Evolutionary conservation across 805 yeast species (phyloP).

Genomic region (Starmerella bombicola): DNA sequence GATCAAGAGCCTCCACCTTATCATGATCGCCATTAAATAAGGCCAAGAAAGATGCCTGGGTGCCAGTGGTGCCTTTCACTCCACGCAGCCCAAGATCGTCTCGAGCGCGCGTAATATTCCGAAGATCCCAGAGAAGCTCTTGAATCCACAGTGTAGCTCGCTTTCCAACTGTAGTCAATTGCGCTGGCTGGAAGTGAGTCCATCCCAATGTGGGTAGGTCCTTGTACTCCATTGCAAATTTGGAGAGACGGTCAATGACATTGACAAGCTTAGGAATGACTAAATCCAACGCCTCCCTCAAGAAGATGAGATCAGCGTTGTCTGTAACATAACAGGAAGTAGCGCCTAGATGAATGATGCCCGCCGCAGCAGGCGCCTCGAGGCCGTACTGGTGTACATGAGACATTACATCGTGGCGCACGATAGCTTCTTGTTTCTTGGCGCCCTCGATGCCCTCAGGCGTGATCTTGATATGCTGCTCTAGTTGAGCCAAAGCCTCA

Average conservation of each 20-base stretch:
- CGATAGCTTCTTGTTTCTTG: constrained; percentile 87
- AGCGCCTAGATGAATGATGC: constrained; percentile 96
- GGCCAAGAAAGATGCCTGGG: constrained; percentile 92
- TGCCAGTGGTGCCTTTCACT: constrained; percentile 98
- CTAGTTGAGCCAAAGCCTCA: constrained; percentile 83
- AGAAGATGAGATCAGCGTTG: constrained; percentile 91
- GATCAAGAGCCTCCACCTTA: constrained; percentile 85
- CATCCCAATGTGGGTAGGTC: constrained; percentile 95
- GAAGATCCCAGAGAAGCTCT: constrained; percentile 93
- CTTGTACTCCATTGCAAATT: constrained; percentile 83
- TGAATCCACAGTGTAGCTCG: constrained; percentile 97
- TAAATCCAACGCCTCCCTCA: constrained; percentile 89
- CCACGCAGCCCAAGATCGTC: constrained; percentile 94
- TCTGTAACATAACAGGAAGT: constrained; percentile 97
- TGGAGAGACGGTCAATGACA: constrained; percentile 77
- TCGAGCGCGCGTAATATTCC: constrained; percentile 92
- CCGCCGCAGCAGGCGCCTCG: constrained; percentile 90
- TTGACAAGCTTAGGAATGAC: constrained; percentile 90
- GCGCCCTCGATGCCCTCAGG: constrained; percentile 90
- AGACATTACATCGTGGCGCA: constrained; percentile 98
- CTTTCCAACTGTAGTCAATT: constrained; percentile 95
- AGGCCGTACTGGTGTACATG: constrained; percentile 93
- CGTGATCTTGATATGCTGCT: constrained; percentile 61
- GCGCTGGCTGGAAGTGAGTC: constrained; percentile 99
- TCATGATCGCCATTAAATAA: constrained; percentile 95